Evolutionary conservation across 441 rosid species (phyloP).

Genomic region (Oxalis stricta): DNA sequence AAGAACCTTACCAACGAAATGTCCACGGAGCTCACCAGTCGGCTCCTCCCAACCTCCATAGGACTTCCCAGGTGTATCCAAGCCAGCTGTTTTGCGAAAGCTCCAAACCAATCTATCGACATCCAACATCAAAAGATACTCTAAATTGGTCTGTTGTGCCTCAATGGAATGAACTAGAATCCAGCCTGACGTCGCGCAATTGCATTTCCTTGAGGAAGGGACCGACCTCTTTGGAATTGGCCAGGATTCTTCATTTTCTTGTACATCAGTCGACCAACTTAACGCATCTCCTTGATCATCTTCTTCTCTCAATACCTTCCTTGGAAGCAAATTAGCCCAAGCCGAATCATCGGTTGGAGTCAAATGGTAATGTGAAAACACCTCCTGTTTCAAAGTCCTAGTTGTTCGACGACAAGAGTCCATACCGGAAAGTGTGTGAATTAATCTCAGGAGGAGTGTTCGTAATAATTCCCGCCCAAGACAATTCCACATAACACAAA

Average conservation of each 20-base stretch:
- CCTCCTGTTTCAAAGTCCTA: constrained; percentile 42
- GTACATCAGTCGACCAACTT: constrained; percentile 55
- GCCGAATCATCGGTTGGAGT: constrained; percentile 68
- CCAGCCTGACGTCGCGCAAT: constrained; percentile 67
- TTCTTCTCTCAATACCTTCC: constrained; percentile 53
- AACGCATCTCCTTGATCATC: constrained; percentile 56
- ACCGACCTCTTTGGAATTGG: constrained; percentile 13
- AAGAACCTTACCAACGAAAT: constrained; percentile 59
- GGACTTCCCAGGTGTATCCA: constrained; percentile 38
- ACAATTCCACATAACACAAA: constrained; percentile 14
- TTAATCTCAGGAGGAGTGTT: constrained; percentile 49
- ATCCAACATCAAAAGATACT: constrained; percentile 67
- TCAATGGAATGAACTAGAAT: constrained; percentile 42
- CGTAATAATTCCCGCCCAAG: constrained; percentile 67
- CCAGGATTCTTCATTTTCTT: constrained; percentile 42
- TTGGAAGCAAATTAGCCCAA: constrained; percentile 67
- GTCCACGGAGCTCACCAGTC: constrained; percentile 64
- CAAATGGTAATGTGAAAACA: constrained; percentile 71
- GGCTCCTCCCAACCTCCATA: constrained; percentile 89
- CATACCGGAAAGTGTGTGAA: constrained; percentile 60
- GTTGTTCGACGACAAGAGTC: constrained; percentile 49
- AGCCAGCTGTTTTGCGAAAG: constrained; percentile 71
- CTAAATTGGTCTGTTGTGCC: constrained; percentile 82
- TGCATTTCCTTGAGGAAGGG: constrained; percentile 62
- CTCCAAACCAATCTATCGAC: constrained; percentile 70